Evolutionary conservation across 2,329 filamentous ascomycete species (phyloP).

Genomic region (Pseudogymnoascus sp.): DNA sequence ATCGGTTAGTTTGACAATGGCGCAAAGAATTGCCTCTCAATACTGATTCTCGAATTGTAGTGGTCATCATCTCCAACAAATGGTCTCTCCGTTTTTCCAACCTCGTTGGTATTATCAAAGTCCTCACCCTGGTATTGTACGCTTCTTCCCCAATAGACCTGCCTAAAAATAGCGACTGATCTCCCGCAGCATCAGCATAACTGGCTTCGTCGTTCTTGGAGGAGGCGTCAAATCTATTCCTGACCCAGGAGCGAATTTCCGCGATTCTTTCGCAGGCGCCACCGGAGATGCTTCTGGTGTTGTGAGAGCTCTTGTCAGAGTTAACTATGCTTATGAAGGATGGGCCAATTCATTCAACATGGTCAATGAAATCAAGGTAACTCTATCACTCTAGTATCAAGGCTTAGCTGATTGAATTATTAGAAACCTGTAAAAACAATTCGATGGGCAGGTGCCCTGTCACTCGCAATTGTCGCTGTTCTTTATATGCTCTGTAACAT

Average conservation of each 20-base stretch:
- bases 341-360: slow-evolving; percentile 54
- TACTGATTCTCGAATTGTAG: slow-evolving; percentile 17
- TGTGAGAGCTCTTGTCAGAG: slow-evolving; percentile 50
- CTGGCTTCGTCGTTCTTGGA: slow-evolving; percentile 54
- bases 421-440: slow-evolving; percentile 49
- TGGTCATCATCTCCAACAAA: slow-evolving; percentile 46
- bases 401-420: neutral
- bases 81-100: slow-evolving; percentile 50
- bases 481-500: slow-evolving; percentile 53
- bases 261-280: slow-evolving; percentile 43
- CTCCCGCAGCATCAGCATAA: slow-evolving; percentile 40
- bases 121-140: slow-evolving; percentile 52
- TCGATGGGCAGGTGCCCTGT: slow-evolving; percentile 40
- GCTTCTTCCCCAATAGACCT: slow-evolving; percentile 14
- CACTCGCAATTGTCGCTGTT: slow-evolving; percentile 42
- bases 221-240: slow-evolving; percentile 34
- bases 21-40: neutral
- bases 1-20: slow-evolving; percentile 35
- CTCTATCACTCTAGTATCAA: neutral
- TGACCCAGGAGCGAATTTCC: slow-evolving; percentile 47
- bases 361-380: slow-evolving; percentile 49
- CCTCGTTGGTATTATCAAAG: slow-evolving; percentile 48
- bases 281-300: slow-evolving; percentile 36
- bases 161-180: neutral
- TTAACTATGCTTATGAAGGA: slow-evolving; percentile 50